These are phyloP conservation scores for Xylariaceae sp. DNA, from an alignment of 2,329 filamentous ascomycete genomes.

Conservation along the genomic window DNA sequence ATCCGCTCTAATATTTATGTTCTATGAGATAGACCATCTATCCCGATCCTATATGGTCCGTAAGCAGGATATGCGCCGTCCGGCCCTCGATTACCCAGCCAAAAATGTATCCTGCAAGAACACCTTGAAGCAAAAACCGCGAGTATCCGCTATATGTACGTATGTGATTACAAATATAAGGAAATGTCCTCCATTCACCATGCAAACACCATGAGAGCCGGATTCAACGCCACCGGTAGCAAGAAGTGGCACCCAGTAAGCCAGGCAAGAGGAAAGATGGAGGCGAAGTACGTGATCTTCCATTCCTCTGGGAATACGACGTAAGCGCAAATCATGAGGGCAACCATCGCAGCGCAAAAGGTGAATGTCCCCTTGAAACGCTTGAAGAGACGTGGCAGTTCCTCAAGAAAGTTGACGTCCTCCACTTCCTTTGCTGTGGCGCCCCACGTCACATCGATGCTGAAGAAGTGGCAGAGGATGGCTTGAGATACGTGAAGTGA, in stretches of 20 bases:
- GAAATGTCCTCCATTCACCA: slow-evolving; percentile 39
- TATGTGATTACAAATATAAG: no score
- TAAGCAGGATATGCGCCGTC: no score
- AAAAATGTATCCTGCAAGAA: no score
- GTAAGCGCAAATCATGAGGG: slow-evolving; percentile 25
- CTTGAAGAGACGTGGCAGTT: slow-evolving; percentile 25
- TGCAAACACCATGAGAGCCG: slow-evolving; percentile 59
- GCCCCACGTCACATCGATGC: slow-evolving; percentile 37
- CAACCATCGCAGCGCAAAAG: slow-evolving; percentile 22
- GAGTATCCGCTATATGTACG: no score
- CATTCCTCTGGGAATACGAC: slow-evolving; percentile 36
- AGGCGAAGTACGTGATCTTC: slow-evolving; percentile 53
- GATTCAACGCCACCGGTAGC: slow-evolving; percentile 57
- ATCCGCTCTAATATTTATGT: no score
- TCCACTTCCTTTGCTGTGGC: slow-evolving; percentile 31
- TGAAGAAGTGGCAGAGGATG: slow-evolving; percentile 36
- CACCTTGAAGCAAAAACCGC: no score
- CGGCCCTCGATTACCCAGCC: no score
- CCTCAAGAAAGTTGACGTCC: slow-evolving; percentile 30
- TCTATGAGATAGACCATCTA: no score
- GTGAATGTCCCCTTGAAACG: slow-evolving; percentile 30
- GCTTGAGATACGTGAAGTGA: slow-evolving; percentile 38
- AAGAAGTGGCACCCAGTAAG: slow-evolving; percentile 52
- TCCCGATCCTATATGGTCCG: no score
- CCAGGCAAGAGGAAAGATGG: slow-evolving; percentile 53